phyloP scores from a whole-genome alignment of 139 green algal species.

The Closterium sp. region DNA sequence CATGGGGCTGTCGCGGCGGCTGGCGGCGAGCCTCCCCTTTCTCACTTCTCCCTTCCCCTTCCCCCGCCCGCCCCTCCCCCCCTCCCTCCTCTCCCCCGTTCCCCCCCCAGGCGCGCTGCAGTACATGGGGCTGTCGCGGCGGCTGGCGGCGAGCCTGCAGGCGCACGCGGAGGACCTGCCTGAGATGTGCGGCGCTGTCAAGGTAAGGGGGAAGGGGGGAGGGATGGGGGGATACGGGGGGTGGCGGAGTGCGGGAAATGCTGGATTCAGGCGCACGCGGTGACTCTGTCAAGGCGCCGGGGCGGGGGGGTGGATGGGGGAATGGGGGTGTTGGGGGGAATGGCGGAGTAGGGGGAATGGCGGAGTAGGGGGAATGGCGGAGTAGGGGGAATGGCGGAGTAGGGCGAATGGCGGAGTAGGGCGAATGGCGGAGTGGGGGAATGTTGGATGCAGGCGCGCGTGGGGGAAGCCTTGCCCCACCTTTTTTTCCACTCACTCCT shows the following conservation, averaged over 20 bases:
- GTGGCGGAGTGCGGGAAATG: neutral
- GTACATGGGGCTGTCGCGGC: constrained; percentile 53
- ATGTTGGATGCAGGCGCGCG: neutral
- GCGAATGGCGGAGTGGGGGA: too few species aligned
- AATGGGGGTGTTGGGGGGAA: neutral
- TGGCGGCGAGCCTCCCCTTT: constrained; percentile 5
- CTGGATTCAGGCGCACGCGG: neutral
- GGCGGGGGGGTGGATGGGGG: neutral
- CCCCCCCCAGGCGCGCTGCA: constrained; percentile 25
- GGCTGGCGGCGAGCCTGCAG: constrained; percentile 21
- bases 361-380: neutral
- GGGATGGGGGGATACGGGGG: too few species aligned
- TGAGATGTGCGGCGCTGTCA: constrained; percentile 28
- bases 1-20: constrained; percentile 47
- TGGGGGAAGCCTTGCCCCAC: too few species aligned
- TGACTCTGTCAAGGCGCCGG: too few species aligned
- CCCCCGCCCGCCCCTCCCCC: neutral
- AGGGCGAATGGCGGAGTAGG: neutral
- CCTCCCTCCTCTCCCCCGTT: neutral
- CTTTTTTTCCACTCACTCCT: neutral
- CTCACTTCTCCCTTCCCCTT: neutral
- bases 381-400: neutral
- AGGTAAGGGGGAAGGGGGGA: neutral
- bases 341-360: neutral
- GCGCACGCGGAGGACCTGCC: constrained; percentile 38